A percentile compares a stretch with the other conserved stretches of the same genome.
Evolutionary conservation across 2,329 filamentous ascomycete genomes (phyloP).

Genomic region (Aplosporella prunicola): DNA sequence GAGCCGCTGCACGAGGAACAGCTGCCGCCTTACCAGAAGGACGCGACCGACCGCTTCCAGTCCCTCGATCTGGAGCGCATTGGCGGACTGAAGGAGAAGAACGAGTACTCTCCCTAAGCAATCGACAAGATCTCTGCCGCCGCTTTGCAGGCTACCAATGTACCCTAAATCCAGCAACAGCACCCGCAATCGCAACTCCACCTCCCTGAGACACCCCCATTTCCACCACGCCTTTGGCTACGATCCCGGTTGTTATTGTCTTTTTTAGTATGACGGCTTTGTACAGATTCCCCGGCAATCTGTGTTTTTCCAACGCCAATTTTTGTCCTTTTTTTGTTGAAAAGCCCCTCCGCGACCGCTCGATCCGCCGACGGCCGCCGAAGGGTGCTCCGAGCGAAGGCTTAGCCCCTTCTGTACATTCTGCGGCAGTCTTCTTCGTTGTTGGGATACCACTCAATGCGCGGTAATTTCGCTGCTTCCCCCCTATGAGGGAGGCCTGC

Average conservation of each 20-base stretch:
- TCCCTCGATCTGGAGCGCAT: constrained; percentile 92
- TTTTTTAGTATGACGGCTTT: constrained; percentile 10
- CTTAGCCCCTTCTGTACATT: constrained; percentile 29
- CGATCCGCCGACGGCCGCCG: too few species aligned
- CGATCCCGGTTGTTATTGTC: constrained; percentile 11
- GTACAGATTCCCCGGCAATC: constrained; percentile 10
- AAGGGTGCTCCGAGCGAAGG: too few species aligned
- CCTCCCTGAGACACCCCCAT: too few species aligned
- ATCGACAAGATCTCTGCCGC: not conserved
- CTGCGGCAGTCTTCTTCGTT: constrained; percentile 24
- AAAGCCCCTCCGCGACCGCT: too few species aligned
- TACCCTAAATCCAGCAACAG: too few species aligned
- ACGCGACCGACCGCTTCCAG: constrained; percentile 71
- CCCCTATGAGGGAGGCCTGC: too few species aligned
- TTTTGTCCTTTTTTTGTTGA: too few species aligned
- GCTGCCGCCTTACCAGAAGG: constrained; percentile 82
- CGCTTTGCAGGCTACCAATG: too few species aligned
- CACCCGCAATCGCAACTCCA: too few species aligned
- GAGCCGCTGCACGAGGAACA: constrained; percentile 67
- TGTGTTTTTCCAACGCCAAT: constrained; percentile 3
- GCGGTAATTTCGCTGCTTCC: constrained; percentile 14
- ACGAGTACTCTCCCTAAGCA: constrained; percentile 12
- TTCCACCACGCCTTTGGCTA: constrained; percentile 11
- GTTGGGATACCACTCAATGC: constrained; percentile 16
- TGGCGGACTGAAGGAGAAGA: constrained; percentile 74